Base-by-base conservation (phyloP, 2,329 filamentous ascomycete genomes). In the Escovopsis sp. region DNA sequence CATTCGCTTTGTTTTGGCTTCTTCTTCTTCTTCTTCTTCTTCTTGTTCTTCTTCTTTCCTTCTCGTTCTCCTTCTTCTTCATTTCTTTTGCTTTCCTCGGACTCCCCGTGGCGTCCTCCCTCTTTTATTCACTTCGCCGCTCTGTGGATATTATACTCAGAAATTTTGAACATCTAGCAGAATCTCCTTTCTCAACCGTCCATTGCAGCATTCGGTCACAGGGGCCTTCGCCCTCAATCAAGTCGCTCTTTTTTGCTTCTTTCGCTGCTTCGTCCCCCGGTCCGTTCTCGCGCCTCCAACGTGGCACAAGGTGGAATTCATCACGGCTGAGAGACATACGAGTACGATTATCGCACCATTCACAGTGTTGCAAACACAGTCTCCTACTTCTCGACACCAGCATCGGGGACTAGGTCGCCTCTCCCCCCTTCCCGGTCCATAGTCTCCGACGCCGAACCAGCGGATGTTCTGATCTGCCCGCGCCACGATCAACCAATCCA, bases 321-420 rank as follows among this genome's bases (percentile, higher is more conserved):
- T 6, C 35, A 38, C 19, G 33, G 40, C 37, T 34, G 44, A 45
- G 43, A 42, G 33, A 34, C 39, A 33, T 40, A 36, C 32, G 40
- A 33, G 38, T 40, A 36, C 32, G 40, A 33, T 38, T 33, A 23
- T 33, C 18, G 35, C 33, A 19, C 34, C 23, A 38, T 41, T 28
- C 35, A 37, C 23, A 37, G 35, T 37, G 35, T 19, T 15, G 35
- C 35, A 37, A 37, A 37, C 35, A 37, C n/a, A 19, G 41, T 23
- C 23, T 23, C 12, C 38, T 23, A 18, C 26, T 26, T 12, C 37
- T 33, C 34, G 4, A 30, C 15, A 37, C 18, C 35, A 37, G 12
- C 18, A 37, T 11, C 35, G 18, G 11, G 18, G 35, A 23, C 35
- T 10, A 23, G 15, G 11, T 37, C 19, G 26, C 35, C 35, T 32